Evolutionary conservation across 345 rosid genomes (phyloP).

Genomic region (Arabidopsis thaliana): TAIR10.1 NC_003074.8:20425501-20426000

Average conservation of each 20-base stretch:
- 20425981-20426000: conserved; percentile 62
- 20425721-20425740: conserved; percentile 35
- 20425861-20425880: conserved; percentile 62
- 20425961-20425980: conserved; percentile 62
- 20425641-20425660: conserved; percentile 47
- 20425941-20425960: conserved; percentile 74
- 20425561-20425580: conserved; percentile 68
- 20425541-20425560: conserved; percentile 50
- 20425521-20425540: conserved; percentile 55
- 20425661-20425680: conserved; percentile 43
- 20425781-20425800: conserved; percentile 41
- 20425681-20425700: conserved; percentile 29
- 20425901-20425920: conserved; percentile 67
- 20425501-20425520: conserved; percentile 54
- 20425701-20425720: conserved; percentile 41
- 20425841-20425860: conserved; percentile 69
- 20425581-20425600: conserved; percentile 61
- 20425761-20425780: conserved; percentile 46
- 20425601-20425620: conserved; percentile 43
- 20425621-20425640: conserved; percentile 36
- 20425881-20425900: conserved; percentile 57
- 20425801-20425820: conserved; percentile 18
- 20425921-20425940: conserved; percentile 75
- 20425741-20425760: conserved; percentile 47
- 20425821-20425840: conserved; percentile 13